phyloP scores from a whole-genome alignment of 1,139 yeast genomes.

The Sugiyamaella novakii region DNA sequence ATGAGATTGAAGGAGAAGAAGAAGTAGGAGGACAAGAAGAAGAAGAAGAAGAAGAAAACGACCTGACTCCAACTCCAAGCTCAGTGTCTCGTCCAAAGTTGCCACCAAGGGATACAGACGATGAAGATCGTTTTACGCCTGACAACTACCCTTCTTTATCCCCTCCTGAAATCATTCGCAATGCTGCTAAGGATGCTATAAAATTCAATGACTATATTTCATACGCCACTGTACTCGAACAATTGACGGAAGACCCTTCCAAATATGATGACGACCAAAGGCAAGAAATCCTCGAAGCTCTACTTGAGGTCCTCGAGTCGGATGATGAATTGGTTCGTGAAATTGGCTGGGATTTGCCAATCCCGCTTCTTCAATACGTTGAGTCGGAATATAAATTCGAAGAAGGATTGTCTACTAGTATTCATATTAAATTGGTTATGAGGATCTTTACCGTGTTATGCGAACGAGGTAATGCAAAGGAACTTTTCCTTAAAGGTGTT shows the following conservation, averaged over 20 bases:
- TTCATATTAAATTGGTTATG: constrained; percentile 32
- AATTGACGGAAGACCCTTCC: constrained; percentile 55
- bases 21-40: neutral
- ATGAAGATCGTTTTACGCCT: constrained; percentile 3
- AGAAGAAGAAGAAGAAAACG: constrained; percentile 13
- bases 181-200: constrained; percentile 34
- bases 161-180: constrained; percentile 29
- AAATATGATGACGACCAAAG: constrained; percentile 55
- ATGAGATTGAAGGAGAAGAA: neutral
- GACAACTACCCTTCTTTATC: neutral
- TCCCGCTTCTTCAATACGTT: constrained; percentile 50
- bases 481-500: constrained; percentile 66
- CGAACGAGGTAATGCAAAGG: constrained; percentile 73
- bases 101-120: constrained; percentile 4
- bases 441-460: constrained; percentile 63
- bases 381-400: constrained; percentile 33
- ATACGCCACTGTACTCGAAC: constrained; percentile 71
- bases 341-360: constrained; percentile 89
- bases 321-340: constrained; percentile 55
- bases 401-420: constrained; percentile 31
- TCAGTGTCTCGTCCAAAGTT: neutral
- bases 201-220: constrained; percentile 58
- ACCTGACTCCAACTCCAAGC: constrained; percentile 12
- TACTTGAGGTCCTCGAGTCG: constrained; percentile 47
- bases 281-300: constrained; percentile 45